Evolutionary conservation across 441 rosid species (phyloP).

Genomic region (Pelargonium citronellum): DNA sequence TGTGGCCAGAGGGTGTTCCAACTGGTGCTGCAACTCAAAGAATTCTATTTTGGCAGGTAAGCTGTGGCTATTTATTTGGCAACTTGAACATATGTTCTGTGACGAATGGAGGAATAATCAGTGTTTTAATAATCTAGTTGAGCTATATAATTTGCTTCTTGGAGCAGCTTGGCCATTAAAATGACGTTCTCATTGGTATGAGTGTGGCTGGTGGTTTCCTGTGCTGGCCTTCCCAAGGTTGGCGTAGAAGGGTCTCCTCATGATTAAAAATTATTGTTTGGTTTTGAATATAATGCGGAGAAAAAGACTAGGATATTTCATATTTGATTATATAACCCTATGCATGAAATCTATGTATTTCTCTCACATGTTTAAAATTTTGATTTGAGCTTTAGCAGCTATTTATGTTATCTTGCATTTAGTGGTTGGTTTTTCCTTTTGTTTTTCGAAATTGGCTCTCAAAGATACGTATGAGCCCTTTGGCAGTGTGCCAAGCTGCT

Average conservation of each 20-base stretch:
- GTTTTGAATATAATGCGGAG: too few relatives aligned
- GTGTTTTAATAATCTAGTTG: too few relatives aligned
- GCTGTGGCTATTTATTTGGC: constrained; percentile 8
- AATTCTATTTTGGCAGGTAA: constrained; percentile 96
- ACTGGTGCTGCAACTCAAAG: constrained; percentile 82
- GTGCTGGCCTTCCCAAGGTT: background rate
- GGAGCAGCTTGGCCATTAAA: too few relatives aligned
- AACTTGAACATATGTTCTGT: constrained; percentile 13
- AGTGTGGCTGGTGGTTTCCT: background rate
- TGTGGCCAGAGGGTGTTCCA: constrained; percentile 99
- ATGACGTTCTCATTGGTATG: background rate
- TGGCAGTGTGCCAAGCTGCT: too few relatives aligned
- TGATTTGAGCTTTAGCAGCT: background rate
- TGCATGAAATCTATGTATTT: background rate
- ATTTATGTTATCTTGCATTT: too few relatives aligned
- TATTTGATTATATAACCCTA: background rate
- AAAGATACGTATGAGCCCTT: too few relatives aligned
- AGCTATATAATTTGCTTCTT: too few relatives aligned
- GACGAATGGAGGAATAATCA: background rate
- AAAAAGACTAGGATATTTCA: background rate
- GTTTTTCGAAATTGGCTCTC: too few relatives aligned
- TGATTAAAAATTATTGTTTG: too few relatives aligned
- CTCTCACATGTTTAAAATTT: background rate
- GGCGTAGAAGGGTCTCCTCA: too few relatives aligned
- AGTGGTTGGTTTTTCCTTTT: too few relatives aligned